Base-by-base conservation (phyloP, 2,329 filamentous ascomycete genomes). In the Cercospora canescens region DNA sequence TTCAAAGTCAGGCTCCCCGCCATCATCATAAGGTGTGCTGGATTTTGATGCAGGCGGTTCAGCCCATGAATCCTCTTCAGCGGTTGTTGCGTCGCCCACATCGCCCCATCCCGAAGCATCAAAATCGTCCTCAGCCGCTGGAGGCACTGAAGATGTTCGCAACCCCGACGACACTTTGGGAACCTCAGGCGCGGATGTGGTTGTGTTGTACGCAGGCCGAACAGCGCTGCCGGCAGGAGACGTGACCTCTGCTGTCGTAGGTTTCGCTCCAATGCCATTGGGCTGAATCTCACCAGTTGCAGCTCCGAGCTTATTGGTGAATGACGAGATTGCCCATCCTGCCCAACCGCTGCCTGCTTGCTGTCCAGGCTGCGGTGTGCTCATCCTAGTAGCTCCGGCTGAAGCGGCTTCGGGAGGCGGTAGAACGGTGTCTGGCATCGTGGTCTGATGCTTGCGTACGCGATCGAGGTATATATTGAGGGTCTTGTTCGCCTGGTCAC, bases 311-410 rank as follows among this genome's bases (percentile, higher is more conserved):
- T 97, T 97, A 79, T 98, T 98, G 1, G 95, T 98, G 76, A 99
- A 99, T 1, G 93, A 97, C 0, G 95, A 98, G 62, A 99, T 97
- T 1, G 95, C 95, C 95, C 95, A 99, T 12, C 95, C 95, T 1
- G 95, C 88, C 95, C 95, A 98, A 2, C 89, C 88, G 24, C 85
- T 78, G 14, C 74, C 67, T 1, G 66, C 67, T 45, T 89, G 85
- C 41, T 85, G 87, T 24, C 68, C 63, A 3, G 74, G 74, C 67
- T 93, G 91, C 1, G 93, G 89, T 1, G 91, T 95, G 68, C 90
- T 89, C 84, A 96, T 95, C 35, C 92, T 87, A 0, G 86, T 85
- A 45, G 81, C 78, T 14, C 76, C 77, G 32, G 79, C 77, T 4
- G 82, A 81, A 26, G 83, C 79, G 12, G 84, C 78, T 3, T 85